phyloP scores from a whole-genome alignment of 2,329 filamentous ascomycete genomes.

The Penicillium sp. region DNA sequence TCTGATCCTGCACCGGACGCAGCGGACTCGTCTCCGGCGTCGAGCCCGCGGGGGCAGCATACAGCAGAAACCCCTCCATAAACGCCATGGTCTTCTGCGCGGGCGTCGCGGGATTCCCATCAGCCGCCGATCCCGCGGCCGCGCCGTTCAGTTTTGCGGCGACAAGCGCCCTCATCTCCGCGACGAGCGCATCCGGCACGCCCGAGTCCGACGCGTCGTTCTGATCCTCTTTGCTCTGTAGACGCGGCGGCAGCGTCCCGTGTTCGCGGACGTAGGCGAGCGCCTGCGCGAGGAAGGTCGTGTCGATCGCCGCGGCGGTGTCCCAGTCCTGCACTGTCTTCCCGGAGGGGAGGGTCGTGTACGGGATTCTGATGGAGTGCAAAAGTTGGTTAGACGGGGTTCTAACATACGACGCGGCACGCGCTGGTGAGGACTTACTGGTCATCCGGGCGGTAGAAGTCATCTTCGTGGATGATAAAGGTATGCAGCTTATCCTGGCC shows the following conservation, averaged over 20 bases:
- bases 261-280: slow-evolving; percentile 67
- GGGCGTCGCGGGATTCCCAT: no score
- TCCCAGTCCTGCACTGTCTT: slow-evolving; percentile 81
- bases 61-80: slow-evolving; percentile 87
- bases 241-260: slow-evolving; percentile 53
- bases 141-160: slow-evolving; percentile 15
- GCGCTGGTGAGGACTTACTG: slow-evolving; percentile 54
- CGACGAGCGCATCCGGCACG: slow-evolving; percentile 28
- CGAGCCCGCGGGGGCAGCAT: slow-evolving; percentile 47
- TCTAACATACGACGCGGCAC: no score
- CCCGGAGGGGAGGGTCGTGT: slow-evolving; percentile 49
- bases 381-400: no score
- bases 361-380: slow-evolving; percentile 40
- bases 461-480: slow-evolving; percentile 90
- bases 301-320: slow-evolving; percentile 73
- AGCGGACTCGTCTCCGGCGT: slow-evolving; percentile 25
- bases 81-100: slow-evolving; percentile 59
- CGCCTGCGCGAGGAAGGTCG: slow-evolving; percentile 64
- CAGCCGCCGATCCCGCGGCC: neutral
- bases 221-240: slow-evolving; percentile 58
- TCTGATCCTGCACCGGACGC: slow-evolving; percentile 30
- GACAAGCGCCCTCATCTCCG: slow-evolving; percentile 27
- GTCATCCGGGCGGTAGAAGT: slow-evolving; percentile 83
- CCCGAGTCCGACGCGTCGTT: slow-evolving; percentile 52
- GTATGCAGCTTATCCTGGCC: slow-evolving; percentile 23